These are phyloP conservation scores for Chaetomium globosum DNA, from an alignment of 2,329 filamentous ascomycete genomes.

Conservation along the genomic window DNA sequence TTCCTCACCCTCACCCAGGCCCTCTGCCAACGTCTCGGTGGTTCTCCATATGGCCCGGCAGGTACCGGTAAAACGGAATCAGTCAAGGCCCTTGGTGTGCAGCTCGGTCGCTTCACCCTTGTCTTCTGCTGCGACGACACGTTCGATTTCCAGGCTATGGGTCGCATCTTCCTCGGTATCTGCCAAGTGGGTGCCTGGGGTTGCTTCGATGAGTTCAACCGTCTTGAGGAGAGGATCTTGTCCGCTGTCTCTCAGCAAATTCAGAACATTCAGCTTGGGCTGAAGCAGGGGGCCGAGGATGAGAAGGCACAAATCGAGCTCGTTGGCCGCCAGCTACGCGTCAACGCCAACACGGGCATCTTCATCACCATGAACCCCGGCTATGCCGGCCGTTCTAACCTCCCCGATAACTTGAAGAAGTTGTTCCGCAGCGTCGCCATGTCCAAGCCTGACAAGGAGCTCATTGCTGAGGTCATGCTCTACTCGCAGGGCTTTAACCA, in stretches of 20 bases:
- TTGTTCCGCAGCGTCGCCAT: conserved; percentile 98
- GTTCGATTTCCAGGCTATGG: conserved; percentile 99
- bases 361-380: conserved; percentile 99
- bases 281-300: conserved; percentile 82
- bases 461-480: conserved; percentile 99
- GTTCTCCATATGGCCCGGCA: conserved; percentile 94
- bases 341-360: conserved; percentile 92
- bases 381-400: conserved; percentile 94
- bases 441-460: conserved; percentile 99
- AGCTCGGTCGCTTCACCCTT: conserved; percentile 94
- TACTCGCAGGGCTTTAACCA: conserved; percentile 99
- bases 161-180: conserved; percentile 97
- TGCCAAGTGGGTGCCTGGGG: conserved; percentile 99
- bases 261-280: conserved; percentile 95
- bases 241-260: conserved; percentile 99
- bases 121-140: conserved; percentile 99
- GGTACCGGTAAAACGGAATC: conserved; percentile 99
- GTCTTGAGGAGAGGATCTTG: conserved; percentile 94
- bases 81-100: conserved; percentile 94
- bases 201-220: conserved; percentile 99
- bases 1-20: conserved; percentile 98
- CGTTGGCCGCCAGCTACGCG: conserved; percentile 83
- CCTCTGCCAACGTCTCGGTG: conserved; percentile 89
- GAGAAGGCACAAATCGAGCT: conserved; percentile 89
- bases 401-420: conserved; percentile 99